Percentiles rank a stretch among this genome's conserved stretches.
Conservation (phyloP, 169 alveolate species). For the Hammondia hammondi region DNA sequence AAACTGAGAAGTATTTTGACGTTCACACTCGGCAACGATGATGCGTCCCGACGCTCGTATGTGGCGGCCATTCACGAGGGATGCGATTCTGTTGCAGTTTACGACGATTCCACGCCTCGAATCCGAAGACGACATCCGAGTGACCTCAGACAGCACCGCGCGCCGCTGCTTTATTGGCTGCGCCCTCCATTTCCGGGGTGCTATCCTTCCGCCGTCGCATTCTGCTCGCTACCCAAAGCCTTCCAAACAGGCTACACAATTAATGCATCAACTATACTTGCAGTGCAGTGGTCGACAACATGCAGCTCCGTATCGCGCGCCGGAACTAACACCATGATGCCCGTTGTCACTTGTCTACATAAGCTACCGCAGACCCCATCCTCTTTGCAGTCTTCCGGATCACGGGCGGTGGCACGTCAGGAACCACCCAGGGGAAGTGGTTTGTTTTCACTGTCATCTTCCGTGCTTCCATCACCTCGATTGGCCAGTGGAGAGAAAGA, state of each 20-base stretch:
- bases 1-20: not conserved
- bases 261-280: not conserved
- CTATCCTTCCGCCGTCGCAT: conserved; percentile 19
- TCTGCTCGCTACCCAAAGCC: not conserved
- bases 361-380: not conserved
- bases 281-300: conserved; percentile 1
- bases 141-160: not conserved
- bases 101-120: not conserved
- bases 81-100: not conserved
- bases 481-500: not conserved
- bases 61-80: conserved; percentile 9
- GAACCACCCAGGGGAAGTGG: not conserved
- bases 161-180: not conserved
- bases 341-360: not conserved
- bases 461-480: not conserved
- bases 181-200: conserved; percentile 11
- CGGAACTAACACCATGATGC: not conserved
- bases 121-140: not conserved
- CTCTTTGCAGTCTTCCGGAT: not conserved
- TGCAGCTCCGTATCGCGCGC: not conserved
- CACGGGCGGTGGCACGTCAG: not conserved
- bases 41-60: not conserved
- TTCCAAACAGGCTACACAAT: not conserved
- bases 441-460: not conserved
- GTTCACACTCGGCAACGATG: not conserved